Conservation (phyloP, 257 asterid species). For the Scutellaria barbata region DNA sequence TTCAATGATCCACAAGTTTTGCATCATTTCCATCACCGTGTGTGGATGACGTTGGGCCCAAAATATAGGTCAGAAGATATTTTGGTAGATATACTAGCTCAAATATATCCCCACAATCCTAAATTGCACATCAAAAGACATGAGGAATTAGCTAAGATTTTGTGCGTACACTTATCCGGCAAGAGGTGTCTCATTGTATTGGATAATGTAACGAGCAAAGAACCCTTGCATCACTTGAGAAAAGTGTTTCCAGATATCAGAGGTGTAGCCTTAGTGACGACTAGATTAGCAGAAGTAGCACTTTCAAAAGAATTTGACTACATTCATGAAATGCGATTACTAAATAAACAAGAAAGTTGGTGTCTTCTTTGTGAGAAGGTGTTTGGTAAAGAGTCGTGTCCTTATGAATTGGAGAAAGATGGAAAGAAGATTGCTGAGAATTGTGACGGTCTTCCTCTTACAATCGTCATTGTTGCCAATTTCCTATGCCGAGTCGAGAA, state of each 20-base stretch:
- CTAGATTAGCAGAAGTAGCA: not conserved
- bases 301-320: not conserved
- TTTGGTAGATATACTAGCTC: not conserved
- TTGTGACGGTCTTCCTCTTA: conserved; percentile 36
- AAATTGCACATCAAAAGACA: not conserved
- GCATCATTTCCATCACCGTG: not conserved
- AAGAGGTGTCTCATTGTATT: conserved; percentile 13
- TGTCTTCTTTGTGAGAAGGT: not conserved
- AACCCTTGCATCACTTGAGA: no score
- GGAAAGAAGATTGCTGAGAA: conserved; percentile 1
- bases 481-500: not conserved
- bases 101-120: not conserved
- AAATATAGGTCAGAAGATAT: not conserved
- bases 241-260: not conserved
- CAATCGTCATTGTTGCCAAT: conserved; percentile 19
- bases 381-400: not conserved
- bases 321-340: not conserved
- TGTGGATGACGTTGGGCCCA: not conserved
- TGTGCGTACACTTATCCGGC: not conserved
- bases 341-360: conserved; percentile 26
- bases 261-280: not conserved
- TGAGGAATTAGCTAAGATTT: not conserved
- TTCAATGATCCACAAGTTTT: not conserved
- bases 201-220: not conserved
- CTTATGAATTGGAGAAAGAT: not conserved